Conservation (phyloP, 2,329 filamentous ascomycete species). For the Shiraia sp. region DNA sequence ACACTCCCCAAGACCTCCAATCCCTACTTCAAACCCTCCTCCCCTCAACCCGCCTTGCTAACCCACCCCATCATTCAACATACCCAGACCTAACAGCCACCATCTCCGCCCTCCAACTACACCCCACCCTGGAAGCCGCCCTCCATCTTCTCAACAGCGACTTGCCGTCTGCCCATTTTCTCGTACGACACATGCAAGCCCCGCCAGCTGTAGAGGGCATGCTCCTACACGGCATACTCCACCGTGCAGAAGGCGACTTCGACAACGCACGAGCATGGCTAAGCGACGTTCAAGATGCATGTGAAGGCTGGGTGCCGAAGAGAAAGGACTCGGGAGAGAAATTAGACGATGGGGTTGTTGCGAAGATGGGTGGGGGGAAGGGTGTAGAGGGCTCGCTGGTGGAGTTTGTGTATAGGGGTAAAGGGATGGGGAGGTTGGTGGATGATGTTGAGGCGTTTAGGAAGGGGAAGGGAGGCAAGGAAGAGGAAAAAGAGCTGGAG, state of each 20-base stretch:
- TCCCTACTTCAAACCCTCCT: conserved; percentile 15
- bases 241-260: conserved; percentile 56
- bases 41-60: conserved; percentile 10
- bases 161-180: conserved; percentile 56
- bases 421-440: conserved; percentile 33
- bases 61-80: conserved; percentile 15
- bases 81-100: conserved; percentile 15
- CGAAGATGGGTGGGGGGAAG: conserved; percentile 7
- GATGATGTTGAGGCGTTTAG: conserved; percentile 45
- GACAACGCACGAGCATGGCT: conserved; percentile 56
- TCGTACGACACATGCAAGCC: conserved; percentile 57
- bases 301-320: conserved; percentile 39
- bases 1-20: conserved; percentile 6
- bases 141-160: conserved; percentile 58
- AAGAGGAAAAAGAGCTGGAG: conserved; percentile 34
- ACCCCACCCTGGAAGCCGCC: conserved; percentile 55
- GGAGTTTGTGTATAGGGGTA: conserved; percentile 24
- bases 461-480: conserved; percentile 26
- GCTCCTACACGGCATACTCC: conserved; percentile 56
- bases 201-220: conserved; percentile 55
- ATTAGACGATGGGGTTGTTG: conserved; percentile 10
- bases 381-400: conserved; percentile 12
- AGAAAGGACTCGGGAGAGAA: conserved; percentile 15
- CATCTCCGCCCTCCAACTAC: conserved; percentile 41
- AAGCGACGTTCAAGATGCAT: conserved; percentile 45